Evolutionary conservation across 768 basidiomycete genomes (phyloP).

Genomic region (Panaeolus cyanescens): DNA sequence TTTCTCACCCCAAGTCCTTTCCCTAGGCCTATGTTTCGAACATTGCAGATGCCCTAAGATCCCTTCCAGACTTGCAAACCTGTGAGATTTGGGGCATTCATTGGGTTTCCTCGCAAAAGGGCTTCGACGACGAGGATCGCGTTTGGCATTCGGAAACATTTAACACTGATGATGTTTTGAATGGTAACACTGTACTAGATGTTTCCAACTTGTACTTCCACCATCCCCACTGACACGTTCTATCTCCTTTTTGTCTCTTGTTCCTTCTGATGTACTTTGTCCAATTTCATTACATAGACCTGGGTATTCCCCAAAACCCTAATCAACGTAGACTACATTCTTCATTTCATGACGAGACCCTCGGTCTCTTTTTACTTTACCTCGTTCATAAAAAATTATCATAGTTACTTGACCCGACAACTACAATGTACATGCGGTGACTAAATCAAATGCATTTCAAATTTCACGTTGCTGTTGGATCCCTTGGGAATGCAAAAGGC

Average conservation of each 20-base stretch:
- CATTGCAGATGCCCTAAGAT: constrained; percentile 57
- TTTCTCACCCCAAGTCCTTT: constrained; percentile 24
- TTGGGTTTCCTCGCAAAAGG: constrained; percentile 61
- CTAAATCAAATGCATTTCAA: background rate
- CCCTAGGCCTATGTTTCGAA: constrained; percentile 63
- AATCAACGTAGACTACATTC: background rate
- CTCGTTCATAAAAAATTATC: background rate
- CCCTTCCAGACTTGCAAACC: constrained; percentile 59
- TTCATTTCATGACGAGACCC: background rate
- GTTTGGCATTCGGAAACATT: constrained; percentile 59
- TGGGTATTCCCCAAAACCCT: background rate
- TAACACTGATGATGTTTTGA: constrained; percentile 27
- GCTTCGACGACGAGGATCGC: constrained; percentile 41
- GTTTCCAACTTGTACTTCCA: constrained; percentile 33
- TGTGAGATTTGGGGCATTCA: constrained; percentile 80
- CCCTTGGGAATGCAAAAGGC: background rate
- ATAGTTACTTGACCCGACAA: constrained; percentile 1
- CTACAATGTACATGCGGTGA: constrained; percentile 1
- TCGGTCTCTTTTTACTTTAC: background rate
- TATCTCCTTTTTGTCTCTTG: background rate
- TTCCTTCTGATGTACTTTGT: constrained; percentile 3
- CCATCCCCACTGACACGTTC: constrained; percentile 21
- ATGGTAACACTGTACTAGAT: constrained; percentile 31
- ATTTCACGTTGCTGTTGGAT: background rate
- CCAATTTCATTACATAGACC: background rate